Percentiles rank a stretch among this genome's conserved stretches.
phyloP scores from a whole-genome alignment of 176 grass and related monocot genomes.

The Phyllostachys edulis region DNA sequence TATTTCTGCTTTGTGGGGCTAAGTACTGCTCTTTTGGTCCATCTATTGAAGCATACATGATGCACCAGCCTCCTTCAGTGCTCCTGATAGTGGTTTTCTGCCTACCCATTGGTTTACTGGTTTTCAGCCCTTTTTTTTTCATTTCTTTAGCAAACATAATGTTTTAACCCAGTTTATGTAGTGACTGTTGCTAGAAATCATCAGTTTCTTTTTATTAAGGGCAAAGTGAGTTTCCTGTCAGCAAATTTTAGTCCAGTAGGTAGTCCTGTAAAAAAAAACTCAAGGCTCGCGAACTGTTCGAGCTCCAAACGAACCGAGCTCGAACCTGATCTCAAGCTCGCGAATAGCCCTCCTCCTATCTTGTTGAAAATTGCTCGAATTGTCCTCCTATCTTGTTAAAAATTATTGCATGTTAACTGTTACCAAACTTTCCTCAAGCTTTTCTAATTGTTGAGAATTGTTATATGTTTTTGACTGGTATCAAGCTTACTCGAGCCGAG shows the following conservation, averaged over 20 bases:
- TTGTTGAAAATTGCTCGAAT: too few relatives aligned
- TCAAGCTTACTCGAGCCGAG: too few relatives aligned
- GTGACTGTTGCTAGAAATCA: background rate
- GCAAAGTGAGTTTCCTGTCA: background rate
- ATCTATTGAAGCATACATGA: background rate
- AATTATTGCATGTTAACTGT: too few relatives aligned
- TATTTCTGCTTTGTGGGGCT: constrained; percentile 11
- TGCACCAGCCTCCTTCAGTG: background rate
- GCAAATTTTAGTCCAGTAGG: background rate
- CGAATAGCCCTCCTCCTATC: too few relatives aligned
- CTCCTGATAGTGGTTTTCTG: background rate
- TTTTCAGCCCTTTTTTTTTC: background rate
- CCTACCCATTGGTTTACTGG: background rate
- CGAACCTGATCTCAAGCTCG: too few relatives aligned
- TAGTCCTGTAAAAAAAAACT: too few relatives aligned
- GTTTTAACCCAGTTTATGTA: background rate
- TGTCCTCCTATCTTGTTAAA: too few relatives aligned
- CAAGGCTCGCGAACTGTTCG: too few relatives aligned
- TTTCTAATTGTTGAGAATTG: too few relatives aligned
- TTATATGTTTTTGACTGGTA: too few relatives aligned
- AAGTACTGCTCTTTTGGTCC: background rate
- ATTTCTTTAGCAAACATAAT: background rate
- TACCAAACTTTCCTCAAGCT: too few relatives aligned
- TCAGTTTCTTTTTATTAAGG: background rate
- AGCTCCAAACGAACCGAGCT: too few relatives aligned